These are phyloP conservation scores for Lycium ferocissimum DNA, from an alignment of 257 asterid species.

Conservation along the genomic window DNA sequence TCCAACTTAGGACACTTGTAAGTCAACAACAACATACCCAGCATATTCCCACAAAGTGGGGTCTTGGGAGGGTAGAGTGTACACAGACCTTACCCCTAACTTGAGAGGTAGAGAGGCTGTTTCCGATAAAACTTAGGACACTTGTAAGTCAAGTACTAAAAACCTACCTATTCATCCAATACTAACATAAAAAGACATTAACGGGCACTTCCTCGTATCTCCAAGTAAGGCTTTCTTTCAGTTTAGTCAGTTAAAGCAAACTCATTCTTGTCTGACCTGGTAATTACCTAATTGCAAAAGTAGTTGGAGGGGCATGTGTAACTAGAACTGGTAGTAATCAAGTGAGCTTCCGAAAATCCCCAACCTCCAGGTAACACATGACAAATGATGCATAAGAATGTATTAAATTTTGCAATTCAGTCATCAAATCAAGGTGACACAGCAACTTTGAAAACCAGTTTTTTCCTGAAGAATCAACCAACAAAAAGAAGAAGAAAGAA, in stretches of 20 bases:
- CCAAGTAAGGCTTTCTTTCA: not conserved
- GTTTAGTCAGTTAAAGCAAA: not conserved
- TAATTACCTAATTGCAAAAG: too few relatives aligned
- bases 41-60: too few relatives aligned
- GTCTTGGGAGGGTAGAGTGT: too few relatives aligned
- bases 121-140: not conserved
- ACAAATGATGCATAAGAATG: not conserved
- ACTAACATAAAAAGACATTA: constrained; percentile 4
- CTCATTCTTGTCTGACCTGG: not conserved
- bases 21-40: not conserved
- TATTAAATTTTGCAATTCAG: not conserved
- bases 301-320: not conserved
- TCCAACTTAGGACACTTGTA: not conserved
- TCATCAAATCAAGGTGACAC: not conserved
- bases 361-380: too few relatives aligned
- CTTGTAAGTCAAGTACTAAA: not conserved
- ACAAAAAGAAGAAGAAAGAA: not conserved
- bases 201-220: not conserved
- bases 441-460: too few relatives aligned
- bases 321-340: not conserved
- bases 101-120: too few relatives aligned
- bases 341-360: not conserved
- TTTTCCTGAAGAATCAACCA: too few relatives aligned
- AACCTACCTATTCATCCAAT: not conserved
- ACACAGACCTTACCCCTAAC: too few relatives aligned